Evolutionary conservation across 768 basidiomycete species (phyloP).

Genomic region (Lactifluus subvellereus): DNA sequence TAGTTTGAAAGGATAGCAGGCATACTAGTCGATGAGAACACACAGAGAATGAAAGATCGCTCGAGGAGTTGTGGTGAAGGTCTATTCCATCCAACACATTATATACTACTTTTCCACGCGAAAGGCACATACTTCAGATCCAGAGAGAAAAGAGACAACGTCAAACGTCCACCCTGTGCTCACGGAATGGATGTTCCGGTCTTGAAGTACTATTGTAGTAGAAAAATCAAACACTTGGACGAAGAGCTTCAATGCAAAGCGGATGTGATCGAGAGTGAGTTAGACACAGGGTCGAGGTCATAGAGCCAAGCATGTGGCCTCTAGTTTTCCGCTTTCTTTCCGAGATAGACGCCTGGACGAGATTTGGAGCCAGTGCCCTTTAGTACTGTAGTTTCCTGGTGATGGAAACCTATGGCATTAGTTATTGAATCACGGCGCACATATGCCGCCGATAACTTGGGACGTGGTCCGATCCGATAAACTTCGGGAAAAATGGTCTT

Average conservation of each 20-base stretch:
- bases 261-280: background rate
- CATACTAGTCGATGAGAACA: slow-evolving; percentile 8
- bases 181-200: slow-evolving; percentile 14
- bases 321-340: slow-evolving; percentile 6
- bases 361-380: background rate
- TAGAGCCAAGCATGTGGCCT: background rate
- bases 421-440: background rate
- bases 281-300: background rate
- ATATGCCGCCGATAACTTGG: background rate
- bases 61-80: background rate
- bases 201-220: background rate
- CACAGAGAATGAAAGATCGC: background rate
- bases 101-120: slow-evolving; percentile 7
- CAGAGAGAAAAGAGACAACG: background rate
- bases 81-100: background rate
- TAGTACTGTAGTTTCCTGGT: background rate
- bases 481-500: background rate
- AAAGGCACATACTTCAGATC: slow-evolving; percentile 4
- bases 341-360: slow-evolving; percentile 6
- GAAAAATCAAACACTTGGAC: background rate
- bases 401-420: background rate
- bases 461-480: background rate
- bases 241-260: background rate
- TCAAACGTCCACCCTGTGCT: background rate
- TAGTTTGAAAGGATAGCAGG: slow-evolving; percentile 17